phyloP scores from a whole-genome alignment of 208 protist genomes.

The Leishmania aethiopica region DNA sequence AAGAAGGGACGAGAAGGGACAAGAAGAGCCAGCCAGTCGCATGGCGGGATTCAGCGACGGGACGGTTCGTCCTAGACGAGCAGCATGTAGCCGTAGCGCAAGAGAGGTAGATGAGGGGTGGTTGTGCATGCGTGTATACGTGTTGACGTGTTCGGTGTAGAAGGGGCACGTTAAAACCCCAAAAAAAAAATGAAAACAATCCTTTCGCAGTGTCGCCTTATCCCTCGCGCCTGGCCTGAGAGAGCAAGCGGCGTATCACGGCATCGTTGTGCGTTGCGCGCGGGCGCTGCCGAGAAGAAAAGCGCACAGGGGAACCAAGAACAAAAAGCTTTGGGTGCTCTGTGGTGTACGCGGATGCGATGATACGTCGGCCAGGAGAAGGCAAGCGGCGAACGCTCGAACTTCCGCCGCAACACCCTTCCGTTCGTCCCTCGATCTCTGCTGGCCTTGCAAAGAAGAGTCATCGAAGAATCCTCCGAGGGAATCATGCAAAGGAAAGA shows the following conservation, averaged over 20 bases:
- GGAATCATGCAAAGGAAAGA: neutral
- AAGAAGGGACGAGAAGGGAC: neutral
- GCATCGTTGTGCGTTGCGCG: neutral
- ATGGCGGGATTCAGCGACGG: neutral
- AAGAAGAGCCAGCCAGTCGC: neutral
- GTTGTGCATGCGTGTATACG: neutral
- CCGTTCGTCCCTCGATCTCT: neutral
- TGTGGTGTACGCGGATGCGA: neutral
- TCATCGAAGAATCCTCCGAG: neutral
- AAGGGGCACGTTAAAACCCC: neutral
- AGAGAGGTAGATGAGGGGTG: neutral
- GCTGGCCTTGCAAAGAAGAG: neutral
- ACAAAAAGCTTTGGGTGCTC: neutral
- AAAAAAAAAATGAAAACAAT: neutral
- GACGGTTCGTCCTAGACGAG: neutral
- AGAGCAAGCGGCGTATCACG: neutral
- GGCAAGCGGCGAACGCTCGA: neutral
- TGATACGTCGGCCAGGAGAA: neutral
- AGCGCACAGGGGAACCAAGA: neutral
- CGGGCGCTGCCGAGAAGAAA: neutral
- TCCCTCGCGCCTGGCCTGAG: neutral
- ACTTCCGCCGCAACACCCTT: neutral
- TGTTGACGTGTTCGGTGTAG: neutral
- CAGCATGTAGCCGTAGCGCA: neutral
- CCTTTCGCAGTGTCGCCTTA: neutral